Conservation (phyloP, 305 asterid species). For the Fraxinus albicans region DNA sequence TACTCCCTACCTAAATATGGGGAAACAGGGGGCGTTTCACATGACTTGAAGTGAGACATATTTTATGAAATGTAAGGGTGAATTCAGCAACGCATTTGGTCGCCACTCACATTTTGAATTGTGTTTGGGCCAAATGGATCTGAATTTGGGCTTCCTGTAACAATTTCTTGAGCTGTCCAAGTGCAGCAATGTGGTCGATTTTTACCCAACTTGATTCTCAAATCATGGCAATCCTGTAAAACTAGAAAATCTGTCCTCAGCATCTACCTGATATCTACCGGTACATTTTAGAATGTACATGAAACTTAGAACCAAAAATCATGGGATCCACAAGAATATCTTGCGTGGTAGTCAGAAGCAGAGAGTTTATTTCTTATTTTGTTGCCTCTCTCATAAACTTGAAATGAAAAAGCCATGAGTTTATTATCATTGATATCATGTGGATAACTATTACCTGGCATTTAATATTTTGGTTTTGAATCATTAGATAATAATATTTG, state of each 20-base stretch:
- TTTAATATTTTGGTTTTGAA: neutral
- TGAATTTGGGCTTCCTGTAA: neutral
- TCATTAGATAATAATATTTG: neutral
- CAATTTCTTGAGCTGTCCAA: neutral
- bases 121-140: neutral
- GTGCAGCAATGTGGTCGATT: neutral
- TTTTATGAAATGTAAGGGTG: neutral
- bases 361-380: no score
- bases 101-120: neutral
- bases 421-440: neutral
- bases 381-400: no score
- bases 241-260: no score
- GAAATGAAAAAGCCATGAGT: no score
- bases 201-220: neutral
- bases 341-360: no score
- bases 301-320: no score
- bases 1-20: neutral
- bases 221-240: neutral
- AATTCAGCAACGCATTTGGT: neutral
- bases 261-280: no score
- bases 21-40: neutral
- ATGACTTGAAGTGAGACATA: neutral
- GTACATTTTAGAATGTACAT: no score
- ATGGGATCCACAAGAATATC: no score
- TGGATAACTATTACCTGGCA: neutral